These are phyloP conservation scores for Gossypium aridum DNA, from an alignment of 441 rosid genomes.

Conservation along the genomic window DNA sequence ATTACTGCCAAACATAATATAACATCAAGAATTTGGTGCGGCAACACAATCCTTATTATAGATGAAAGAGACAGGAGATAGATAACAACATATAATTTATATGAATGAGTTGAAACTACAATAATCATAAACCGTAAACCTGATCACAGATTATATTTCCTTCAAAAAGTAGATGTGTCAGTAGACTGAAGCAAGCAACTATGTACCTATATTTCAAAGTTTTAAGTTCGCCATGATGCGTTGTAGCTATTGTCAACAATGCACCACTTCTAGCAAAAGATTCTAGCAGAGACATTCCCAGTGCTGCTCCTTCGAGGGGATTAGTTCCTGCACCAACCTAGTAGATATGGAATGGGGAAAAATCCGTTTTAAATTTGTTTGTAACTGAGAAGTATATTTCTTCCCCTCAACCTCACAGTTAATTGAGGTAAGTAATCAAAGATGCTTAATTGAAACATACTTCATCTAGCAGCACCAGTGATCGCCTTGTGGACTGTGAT, in stretches of 20 bases:
- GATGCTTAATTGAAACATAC: conserved; percentile 36
- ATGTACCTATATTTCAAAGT: conserved; percentile 83
- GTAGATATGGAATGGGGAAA: conserved; percentile 4
- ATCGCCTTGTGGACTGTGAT: conserved; percentile 62
- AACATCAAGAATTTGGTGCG: conserved; percentile 11
- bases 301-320: conserved; percentile 97
- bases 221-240: conserved; percentile 92
- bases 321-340: conserved; percentile 98
- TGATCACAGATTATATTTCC: conserved; percentile 4
- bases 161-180: background rate
- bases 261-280: conserved; percentile 74
- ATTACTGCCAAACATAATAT: conserved; percentile 42
- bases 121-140: background rate
- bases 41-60: background rate
- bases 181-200: background rate
- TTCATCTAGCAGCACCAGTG: conserved; percentile 89
- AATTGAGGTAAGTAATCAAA: conserved; percentile 1
- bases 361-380: background rate
- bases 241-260: conserved; percentile 86
- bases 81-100: background rate
- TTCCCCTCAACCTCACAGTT: background rate
- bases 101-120: background rate
- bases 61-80: conserved; percentile 4
- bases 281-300: conserved; percentile 89
- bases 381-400: background rate